Percentiles rank a stretch among this genome's conserved stretches.
phyloP scores from a whole-genome alignment of 225 moss, liverwort and hornwort genomes.

The Polytrichum commune region DNA sequence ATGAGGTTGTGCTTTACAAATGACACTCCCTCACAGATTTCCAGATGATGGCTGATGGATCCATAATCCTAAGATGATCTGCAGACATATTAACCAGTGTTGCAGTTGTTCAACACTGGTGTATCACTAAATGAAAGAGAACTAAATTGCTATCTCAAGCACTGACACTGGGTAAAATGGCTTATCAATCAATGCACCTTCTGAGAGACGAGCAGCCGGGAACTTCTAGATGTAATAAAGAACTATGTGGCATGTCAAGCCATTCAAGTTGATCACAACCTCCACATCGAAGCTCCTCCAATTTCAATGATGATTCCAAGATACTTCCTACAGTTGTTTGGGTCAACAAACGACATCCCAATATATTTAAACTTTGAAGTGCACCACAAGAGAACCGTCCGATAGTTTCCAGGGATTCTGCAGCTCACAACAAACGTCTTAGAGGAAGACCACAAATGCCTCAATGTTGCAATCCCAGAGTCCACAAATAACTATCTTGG shows the following conservation, averaged over 20 bases:
- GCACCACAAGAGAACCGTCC: constrained; percentile 74
- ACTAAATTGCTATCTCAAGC: not conserved
- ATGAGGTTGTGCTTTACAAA: no score
- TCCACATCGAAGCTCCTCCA: constrained; percentile 86
- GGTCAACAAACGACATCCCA: constrained; percentile 72
- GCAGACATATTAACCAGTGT: no score
- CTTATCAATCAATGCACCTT: constrained; percentile 40
- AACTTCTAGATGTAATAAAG: constrained; percentile 65
- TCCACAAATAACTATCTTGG: no score
- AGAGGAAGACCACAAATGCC: no score
- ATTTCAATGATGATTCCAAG: constrained; percentile 44
- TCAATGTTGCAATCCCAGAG: no score
- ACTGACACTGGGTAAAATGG: not conserved
- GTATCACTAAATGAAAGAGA: not conserved
- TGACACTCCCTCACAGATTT: no score
- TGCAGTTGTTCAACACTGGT: no score
- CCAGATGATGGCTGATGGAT: no score
- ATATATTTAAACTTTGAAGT: constrained; percentile 63
- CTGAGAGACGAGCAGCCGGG: constrained; percentile 75
- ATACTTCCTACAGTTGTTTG: constrained; percentile 60
- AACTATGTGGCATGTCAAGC: constrained; percentile 62
- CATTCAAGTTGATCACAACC: constrained; percentile 88
- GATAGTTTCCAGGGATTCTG: constrained; percentile 79
- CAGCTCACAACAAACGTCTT: constrained; percentile 1
- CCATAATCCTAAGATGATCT: no score